Percentiles rank a stretch among this genome's conserved stretches.
Evolutionary conservation across 2,329 filamentous ascomycete species (phyloP).

Genomic region (Exophiala spinifera): DNA sequence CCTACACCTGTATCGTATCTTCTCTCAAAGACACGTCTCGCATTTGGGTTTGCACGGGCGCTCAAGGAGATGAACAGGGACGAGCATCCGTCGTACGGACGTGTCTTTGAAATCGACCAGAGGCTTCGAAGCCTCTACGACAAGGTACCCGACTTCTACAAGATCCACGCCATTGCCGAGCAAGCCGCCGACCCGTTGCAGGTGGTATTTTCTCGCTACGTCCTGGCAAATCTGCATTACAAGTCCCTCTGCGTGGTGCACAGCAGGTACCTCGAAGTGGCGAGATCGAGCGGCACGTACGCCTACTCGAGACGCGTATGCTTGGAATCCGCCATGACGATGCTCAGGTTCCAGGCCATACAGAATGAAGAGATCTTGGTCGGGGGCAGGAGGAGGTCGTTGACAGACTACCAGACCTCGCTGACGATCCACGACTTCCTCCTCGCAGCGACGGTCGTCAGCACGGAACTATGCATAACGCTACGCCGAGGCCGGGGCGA

Average conservation of each 20-base stretch:
- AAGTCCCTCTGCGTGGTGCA: slow-evolving; percentile 87
- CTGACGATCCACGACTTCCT: slow-evolving; percentile 84
- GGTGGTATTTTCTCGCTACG: slow-evolving; percentile 74
- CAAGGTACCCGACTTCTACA: slow-evolving; percentile 74
- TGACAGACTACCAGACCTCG: slow-evolving; percentile 75
- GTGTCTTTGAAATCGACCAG: slow-evolving; percentile 57
- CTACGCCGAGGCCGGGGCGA: slow-evolving; percentile 19
- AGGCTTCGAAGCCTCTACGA: slow-evolving; percentile 55
- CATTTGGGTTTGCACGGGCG: slow-evolving; percentile 42
- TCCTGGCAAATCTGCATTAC: slow-evolving; percentile 77
- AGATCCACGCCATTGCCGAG: slow-evolving; percentile 59
- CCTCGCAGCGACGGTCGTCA: slow-evolving; percentile 78
- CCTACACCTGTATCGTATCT: slow-evolving; percentile 19
- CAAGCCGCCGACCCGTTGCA: slow-evolving; percentile 54
- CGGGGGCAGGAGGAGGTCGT: slow-evolving; percentile 67
- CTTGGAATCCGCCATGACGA: slow-evolving; percentile 79
- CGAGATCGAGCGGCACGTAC: slow-evolving; percentile 74
- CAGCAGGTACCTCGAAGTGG: slow-evolving; percentile 74
- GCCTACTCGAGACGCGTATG: slow-evolving; percentile 77
- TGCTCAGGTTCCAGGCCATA: slow-evolving; percentile 71
- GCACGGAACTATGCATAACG: slow-evolving; percentile 60
- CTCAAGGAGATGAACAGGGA: slow-evolving; percentile 39
- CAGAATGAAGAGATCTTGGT: slow-evolving; percentile 71
- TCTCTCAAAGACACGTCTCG: slow-evolving; percentile 12
- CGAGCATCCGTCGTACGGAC: slow-evolving; percentile 43